Base-by-base conservation (phyloP, 768 basidiomycete species). In the Mycena vitilis region DNA sequence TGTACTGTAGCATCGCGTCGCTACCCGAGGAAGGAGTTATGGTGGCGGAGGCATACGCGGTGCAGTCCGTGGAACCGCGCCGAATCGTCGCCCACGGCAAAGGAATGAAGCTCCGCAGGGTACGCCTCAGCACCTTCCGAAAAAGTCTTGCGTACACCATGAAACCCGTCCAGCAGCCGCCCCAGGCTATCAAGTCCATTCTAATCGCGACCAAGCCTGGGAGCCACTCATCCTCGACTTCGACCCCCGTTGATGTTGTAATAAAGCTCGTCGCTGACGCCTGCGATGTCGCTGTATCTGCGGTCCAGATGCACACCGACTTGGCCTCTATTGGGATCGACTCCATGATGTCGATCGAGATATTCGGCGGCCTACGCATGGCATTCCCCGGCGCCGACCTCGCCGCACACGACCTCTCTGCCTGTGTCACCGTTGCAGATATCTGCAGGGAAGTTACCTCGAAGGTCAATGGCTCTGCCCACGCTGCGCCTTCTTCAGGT, bases 341-440 rank as follows among this genome's bases (percentile, higher is more conserved):
- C 71, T 91, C 90, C 1, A 76, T 92, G 66, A 87, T 86, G 77
- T 85, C 86, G 23, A 88, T 91, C 62, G 90, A 92, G 74, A 77
- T 89, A 10, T 75, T 78, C 20, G 75, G 77, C 9, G 79, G 77
- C 38, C 75, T 88, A 18, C 77, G 78, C n/a, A 68, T 56, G 8
- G 63, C 73, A 0, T 85, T 84, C 70, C 81, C 81, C 2, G 70
- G 68, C 5, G 70, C 73, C 34, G 70, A 75, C 22, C 76, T 82
- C 47, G 74, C 76, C 61, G 53, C 78, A 12, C 72, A 76, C 18
- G 68, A 76, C 6, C 71, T 86, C 47, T 76, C 77, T 2, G 73
- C 69, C 65, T 81, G 84, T 73, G 71, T 72, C n/a, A 83, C 75
- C 1, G 73, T 84, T 10, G 75, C 74, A 11, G 82, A 84, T 49